Base-by-base conservation (phyloP, 495 filamentous ascomycete species). In the Cryomyces minteri region DNA sequence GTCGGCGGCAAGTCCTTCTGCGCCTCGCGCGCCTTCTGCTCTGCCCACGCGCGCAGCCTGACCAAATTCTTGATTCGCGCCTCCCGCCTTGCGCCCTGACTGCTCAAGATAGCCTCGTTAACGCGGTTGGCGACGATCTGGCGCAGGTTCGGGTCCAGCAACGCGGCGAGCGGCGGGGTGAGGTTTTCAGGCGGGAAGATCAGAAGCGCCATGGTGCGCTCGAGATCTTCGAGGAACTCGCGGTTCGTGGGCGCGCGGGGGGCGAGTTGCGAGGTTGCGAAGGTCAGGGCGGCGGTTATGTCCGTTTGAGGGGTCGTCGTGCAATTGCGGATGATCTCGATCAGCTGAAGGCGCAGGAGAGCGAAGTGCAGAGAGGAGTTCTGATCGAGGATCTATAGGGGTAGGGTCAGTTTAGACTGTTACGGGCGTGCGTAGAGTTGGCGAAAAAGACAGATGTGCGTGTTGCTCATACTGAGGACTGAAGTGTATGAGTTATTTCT, bases 201-300 rank as follows among this genome's bases (percentile, higher is more conserved):
- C 36, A 96, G 66, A 39, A 98, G 76, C 2, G 85, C 79, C 75
- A 99, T 93, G 0, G 90, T 94, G 49, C 77, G 73, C 60, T 99
- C 90, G 14, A 99, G 71, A 51, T 94, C 87, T 47, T 82, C 74
- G 6, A 94, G 68, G 52, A 93, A 96, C 33, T 79, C 72, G 14
- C 71, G 73, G 48, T 88, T 87, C 14, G 74, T 81, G 4, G 87
- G 76, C 1, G 88, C 90, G 32, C 84, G 77, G 2, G 92, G 90
- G 6, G 83, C 88, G 18, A 99, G 69, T 50, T 94, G 79, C 28
- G 73, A 72, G 0, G 80, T 85, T 10, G 90, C 90, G 63, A 99
- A 99, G 40, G 77, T 74, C 41, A 99, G 62, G 4, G 86, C 88
- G 10, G 81, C 77, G 8, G 67, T 77, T 50, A 93, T 87, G 56